phyloP scores from a whole-genome alignment of 75 land plant species.

The Chamaecyparis obtusa region DNA sequence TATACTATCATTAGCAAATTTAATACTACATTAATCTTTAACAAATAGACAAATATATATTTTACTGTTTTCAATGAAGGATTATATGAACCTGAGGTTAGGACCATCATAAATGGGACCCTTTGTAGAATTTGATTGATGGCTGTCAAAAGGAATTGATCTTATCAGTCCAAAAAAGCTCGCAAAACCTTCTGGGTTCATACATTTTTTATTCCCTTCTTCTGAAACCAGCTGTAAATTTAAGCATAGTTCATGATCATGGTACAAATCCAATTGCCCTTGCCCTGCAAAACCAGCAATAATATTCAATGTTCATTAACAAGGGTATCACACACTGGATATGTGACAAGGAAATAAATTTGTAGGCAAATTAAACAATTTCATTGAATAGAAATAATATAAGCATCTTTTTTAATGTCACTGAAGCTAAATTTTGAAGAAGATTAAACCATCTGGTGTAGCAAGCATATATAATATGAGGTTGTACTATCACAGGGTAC shows the following conservation, averaged over 20 bases:
- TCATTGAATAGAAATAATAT: not conserved
- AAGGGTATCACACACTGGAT: not conserved
- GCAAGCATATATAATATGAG: not conserved
- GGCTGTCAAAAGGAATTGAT: constrained; percentile 58
- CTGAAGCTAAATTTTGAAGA: not conserved
- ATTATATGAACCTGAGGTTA: constrained; percentile 37
- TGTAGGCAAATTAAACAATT: not conserved
- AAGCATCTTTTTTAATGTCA: not conserved
- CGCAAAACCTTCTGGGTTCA: constrained; percentile 63
- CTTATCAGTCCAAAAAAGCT: constrained; percentile 70
- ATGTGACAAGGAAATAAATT: not conserved
- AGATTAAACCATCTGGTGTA: not conserved
- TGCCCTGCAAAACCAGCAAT: constrained; percentile 18
- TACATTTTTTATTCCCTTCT: constrained; percentile 51
- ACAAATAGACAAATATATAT: not conserved
- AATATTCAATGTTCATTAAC: not conserved
- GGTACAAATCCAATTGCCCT: constrained; percentile 49
- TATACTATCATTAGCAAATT: too few relatives aligned
- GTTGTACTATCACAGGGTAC: not conserved
- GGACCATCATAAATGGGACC: constrained; percentile 22
- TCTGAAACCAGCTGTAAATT: constrained; percentile 30
- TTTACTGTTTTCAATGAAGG: not conserved
- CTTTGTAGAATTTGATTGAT: constrained; percentile 20
- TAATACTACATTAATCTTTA: too few relatives aligned
- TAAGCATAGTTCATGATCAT: constrained; percentile 49